Percentiles rank a stretch among this genome's conserved stretches.
phyloP scores from a whole-genome alignment of 139 green algal genomes.

The Coelastrella sp. region DNA sequence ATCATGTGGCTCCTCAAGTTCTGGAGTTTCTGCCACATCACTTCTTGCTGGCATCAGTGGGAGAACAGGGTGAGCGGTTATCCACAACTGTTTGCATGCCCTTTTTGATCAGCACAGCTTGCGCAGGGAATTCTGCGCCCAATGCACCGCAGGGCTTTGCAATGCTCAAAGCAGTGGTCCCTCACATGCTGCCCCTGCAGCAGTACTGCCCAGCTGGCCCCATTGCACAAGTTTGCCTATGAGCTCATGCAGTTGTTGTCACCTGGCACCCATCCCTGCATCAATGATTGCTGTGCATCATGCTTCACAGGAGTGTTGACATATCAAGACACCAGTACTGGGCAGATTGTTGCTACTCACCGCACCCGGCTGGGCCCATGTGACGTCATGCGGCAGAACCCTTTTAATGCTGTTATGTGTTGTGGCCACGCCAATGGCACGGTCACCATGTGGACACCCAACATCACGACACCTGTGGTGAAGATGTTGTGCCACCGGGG shows the following conservation, averaged over 20 bases:
- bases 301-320: constrained; percentile 13
- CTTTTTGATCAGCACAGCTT: too few relatives aligned
- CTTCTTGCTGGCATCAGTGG: constrained; percentile 93
- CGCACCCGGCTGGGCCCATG: constrained; percentile 83
- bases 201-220: too few relatives aligned
- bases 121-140: not conserved
- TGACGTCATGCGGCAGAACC: constrained; percentile 87
- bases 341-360: constrained; percentile 88
- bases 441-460: constrained; percentile 98
- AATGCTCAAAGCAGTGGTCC: too few relatives aligned
- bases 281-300: not conserved
- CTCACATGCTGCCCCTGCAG: too few relatives aligned
- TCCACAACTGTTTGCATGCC: not conserved
- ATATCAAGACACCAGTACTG: constrained; percentile 94
- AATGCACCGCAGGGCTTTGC: too few relatives aligned
- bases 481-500: constrained; percentile 95
- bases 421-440: constrained; percentile 91
- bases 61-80: constrained; percentile 58
- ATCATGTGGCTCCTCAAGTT: constrained; percentile 64
- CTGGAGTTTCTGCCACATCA: constrained; percentile 97
- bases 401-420: constrained; percentile 87
- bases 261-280: not conserved
- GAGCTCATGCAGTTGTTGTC: not conserved
- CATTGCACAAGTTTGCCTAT: too few relatives aligned
- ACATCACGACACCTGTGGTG: constrained; percentile 86